These are phyloP conservation scores for Aspergillus conjunctus DNA, from an alignment of 495 filamentous ascomycete genomes.

Conservation along the genomic window DNA sequence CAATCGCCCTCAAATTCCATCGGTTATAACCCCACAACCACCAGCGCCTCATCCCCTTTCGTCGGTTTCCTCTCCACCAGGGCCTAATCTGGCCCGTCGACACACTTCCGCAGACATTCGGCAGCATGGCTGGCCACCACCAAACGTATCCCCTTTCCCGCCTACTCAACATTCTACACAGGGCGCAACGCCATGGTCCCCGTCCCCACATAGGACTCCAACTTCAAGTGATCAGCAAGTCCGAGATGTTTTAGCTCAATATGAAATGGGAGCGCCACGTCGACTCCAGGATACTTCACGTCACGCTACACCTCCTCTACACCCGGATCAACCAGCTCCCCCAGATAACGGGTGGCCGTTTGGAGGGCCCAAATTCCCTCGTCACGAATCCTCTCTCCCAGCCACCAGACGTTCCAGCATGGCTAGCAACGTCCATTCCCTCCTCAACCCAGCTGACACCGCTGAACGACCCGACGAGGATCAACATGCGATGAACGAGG, in stretches of 20 bases:
- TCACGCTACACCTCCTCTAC: constrained; percentile 69
- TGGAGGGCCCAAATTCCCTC: constrained; percentile 46
- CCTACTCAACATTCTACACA: constrained; percentile 30
- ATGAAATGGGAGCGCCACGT: constrained; percentile 70
- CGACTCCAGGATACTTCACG: constrained; percentile 60
- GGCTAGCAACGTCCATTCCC: constrained; percentile 74
- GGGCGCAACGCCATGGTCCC: constrained; percentile 78
- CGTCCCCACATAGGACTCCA: constrained; percentile 72
- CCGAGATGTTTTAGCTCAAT: constrained; percentile 77
- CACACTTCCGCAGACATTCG: constrained; percentile 98
- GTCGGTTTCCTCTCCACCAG: constrained; percentile 71
- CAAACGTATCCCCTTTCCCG: constrained; percentile 67
- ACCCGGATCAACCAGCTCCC: constrained; percentile 52
- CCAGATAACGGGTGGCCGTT: constrained; percentile 62
- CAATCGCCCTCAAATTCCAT: constrained; percentile 64
- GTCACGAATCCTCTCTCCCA: constrained; percentile 54
- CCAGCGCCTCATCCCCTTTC: constrained; percentile 76
- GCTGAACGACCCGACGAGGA: constrained; percentile 73
- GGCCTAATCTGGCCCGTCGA: constrained; percentile 71
- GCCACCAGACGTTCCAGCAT: constrained; percentile 72
- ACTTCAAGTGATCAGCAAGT: constrained; percentile 75
- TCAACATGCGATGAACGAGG: constrained; percentile 57
- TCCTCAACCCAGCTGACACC: constrained; percentile 85
- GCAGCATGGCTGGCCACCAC: constrained; percentile 78
- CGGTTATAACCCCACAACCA: constrained; percentile 65